phyloP scores from a whole-genome alignment of 1,139 yeast genomes.

The Nakaseomyces nivariensis region DNA sequence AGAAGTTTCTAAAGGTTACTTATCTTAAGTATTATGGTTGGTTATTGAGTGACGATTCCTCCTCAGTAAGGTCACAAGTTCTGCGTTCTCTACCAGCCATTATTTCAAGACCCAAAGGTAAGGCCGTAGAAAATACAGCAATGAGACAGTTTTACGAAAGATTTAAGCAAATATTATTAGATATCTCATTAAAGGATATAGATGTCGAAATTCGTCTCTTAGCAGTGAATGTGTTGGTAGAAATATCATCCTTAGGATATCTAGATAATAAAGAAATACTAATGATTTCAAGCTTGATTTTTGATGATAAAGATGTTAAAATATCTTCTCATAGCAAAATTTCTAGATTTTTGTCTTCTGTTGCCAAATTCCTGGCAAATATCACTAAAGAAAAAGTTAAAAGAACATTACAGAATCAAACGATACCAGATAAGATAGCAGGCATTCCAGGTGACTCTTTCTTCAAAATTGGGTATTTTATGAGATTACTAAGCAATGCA shows the following conservation, averaged over 20 bases:
- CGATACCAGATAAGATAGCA: conserved; percentile 20
- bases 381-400: conserved; percentile 29
- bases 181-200: conserved; percentile 47
- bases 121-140: conserved; percentile 34
- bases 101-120: conserved; percentile 34
- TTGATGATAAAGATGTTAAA: conserved; percentile 33
- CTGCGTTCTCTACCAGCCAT: conserved; percentile 39
- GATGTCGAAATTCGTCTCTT: conserved; percentile 45
- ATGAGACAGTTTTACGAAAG: conserved; percentile 65
- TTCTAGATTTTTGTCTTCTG: conserved; percentile 31
- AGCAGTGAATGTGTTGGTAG: conserved; percentile 45
- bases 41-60: conserved; percentile 64
- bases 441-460: conserved; percentile 30
- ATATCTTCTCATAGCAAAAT: conserved; percentile 27
- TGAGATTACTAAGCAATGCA: conserved; percentile 32
- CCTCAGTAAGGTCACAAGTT: conserved; percentile 56
- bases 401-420: background rate
- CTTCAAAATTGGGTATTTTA: conserved; percentile 34
- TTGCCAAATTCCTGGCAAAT: conserved; percentile 37
- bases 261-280: conserved; percentile 47
- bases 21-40: conserved; percentile 75
- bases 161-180: conserved; percentile 54
- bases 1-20: conserved; percentile 55
- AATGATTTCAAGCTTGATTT: conserved; percentile 36
- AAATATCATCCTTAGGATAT: conserved; percentile 51